These are phyloP conservation scores for Apiospora hydei DNA, from an alignment of 2,329 filamentous ascomycete genomes.

Conservation along the genomic window DNA sequence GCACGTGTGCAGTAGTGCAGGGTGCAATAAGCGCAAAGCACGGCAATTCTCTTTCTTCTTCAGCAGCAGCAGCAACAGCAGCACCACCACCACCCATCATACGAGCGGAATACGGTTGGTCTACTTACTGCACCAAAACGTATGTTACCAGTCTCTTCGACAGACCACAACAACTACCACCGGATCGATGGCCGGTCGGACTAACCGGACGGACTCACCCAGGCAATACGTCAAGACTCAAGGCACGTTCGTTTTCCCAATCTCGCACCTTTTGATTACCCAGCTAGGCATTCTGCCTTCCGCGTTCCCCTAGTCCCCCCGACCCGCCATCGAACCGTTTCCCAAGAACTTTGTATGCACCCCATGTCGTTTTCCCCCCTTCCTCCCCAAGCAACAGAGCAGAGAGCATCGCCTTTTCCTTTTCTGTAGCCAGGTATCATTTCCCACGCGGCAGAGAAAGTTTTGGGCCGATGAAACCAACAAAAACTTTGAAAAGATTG, in stretches of 20 bases:
- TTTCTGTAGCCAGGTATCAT: background rate
- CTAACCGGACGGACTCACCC: background rate
- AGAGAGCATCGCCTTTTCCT: background rate
- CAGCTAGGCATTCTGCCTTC: slow-evolving; percentile 31
- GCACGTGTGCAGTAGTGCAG: background rate
- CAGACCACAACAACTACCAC: background rate
- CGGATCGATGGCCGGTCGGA: background rate
- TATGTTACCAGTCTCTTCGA: background rate
- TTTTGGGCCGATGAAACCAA: slow-evolving; percentile 16
- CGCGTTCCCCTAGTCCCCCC: slow-evolving; percentile 40
- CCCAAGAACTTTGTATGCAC: slow-evolving; percentile 20
- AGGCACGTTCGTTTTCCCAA: slow-evolving; percentile 19
- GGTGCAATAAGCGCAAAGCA: background rate
- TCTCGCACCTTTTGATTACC: slow-evolving; percentile 18
- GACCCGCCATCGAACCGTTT: slow-evolving; percentile 32
- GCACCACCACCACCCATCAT: background rate
- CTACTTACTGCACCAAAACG: background rate
- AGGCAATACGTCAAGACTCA: slow-evolving; percentile 1
- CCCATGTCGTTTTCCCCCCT: slow-evolving; percentile 17
- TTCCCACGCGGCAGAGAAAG: slow-evolving; percentile 12
- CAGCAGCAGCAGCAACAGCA: background rate
- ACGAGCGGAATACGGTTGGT: background rate
- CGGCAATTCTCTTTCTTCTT: background rate
- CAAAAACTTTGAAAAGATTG: slow-evolving; percentile 17
- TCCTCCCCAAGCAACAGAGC: background rate